A percentile compares a stretch with the other conserved stretches of the same genome.
Conservation (phyloP, 805 yeast species). For the Pichia sporocuriosa region DNA sequence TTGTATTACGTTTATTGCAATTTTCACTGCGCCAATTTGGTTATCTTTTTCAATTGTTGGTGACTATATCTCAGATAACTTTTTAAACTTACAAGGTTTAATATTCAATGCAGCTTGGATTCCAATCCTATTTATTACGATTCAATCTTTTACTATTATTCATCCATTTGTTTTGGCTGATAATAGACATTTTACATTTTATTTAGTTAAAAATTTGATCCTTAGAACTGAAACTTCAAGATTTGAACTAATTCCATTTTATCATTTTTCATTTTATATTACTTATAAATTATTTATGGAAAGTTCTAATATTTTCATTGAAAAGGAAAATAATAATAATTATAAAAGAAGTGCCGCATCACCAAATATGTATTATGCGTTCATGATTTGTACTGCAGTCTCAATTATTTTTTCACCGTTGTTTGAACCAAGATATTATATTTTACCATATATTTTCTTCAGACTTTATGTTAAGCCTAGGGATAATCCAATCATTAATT, state of each 20-base stretch:
- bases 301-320: slow-evolving; percentile 5
- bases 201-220: slow-evolving; percentile 66
- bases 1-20: slow-evolving; percentile 54
- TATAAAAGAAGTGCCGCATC: slow-evolving; percentile 18
- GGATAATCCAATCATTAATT: slow-evolving; percentile 22
- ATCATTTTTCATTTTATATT: slow-evolving; percentile 47
- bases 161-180: slow-evolving; percentile 93
- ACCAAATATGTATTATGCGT: slow-evolving; percentile 41
- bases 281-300: slow-evolving; percentile 17
- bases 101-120: slow-evolving; percentile 20
- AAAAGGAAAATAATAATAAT: background rate
- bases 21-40: slow-evolving; percentile 77
- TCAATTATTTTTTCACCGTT: slow-evolving; percentile 86
- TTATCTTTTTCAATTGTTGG: slow-evolving; percentile 36
- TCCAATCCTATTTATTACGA: slow-evolving; percentile 35
- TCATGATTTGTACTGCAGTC: slow-evolving; percentile 42
- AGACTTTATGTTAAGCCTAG: slow-evolving; percentile 49
- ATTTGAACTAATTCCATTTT: slow-evolving; percentile 53
- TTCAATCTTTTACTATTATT: slow-evolving; percentile 58
- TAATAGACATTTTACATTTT: slow-evolving; percentile 89
- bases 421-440: slow-evolving; percentile 90
- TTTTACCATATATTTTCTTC: slow-evolving; percentile 73
- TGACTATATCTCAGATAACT: slow-evolving; percentile 32
- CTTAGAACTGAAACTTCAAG: slow-evolving; percentile 40
- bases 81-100: slow-evolving; percentile 20